A percentile compares a stretch with the other conserved stretches of the same genome.
Conservation (phyloP, 2,329 filamentous ascomycete species). For the Diatrype stigma region DNA sequence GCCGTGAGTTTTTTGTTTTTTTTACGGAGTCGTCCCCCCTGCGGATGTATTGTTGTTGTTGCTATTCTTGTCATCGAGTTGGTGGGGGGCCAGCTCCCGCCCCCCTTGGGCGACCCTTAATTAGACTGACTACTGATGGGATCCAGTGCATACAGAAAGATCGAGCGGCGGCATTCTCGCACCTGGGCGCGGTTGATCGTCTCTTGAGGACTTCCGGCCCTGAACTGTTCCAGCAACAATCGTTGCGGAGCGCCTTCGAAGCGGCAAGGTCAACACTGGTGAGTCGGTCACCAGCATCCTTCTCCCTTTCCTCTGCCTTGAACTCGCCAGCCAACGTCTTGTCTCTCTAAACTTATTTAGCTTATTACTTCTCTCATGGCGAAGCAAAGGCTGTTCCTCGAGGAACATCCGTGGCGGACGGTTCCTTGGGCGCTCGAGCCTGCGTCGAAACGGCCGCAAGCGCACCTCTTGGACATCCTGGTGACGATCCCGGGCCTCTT, state of each 20-base stretch:
- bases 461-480: conserved; percentile 12
- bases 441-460: conserved; percentile 11
- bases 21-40: no score
- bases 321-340: not conserved
- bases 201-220: conserved; percentile 12
- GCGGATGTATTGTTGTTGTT: no score
- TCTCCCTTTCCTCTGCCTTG: not conserved
- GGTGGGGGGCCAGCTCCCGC: not conserved
- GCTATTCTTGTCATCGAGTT: not conserved
- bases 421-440: conserved; percentile 12
- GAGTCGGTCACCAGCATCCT: not conserved
- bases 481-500: conserved; percentile 14
- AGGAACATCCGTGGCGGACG: conserved; percentile 10
- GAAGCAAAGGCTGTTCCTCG: conserved; percentile 12
- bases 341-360: conserved; percentile 4
- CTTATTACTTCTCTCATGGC: conserved; percentile 12
- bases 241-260: conserved; percentile 14
- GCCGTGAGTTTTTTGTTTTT: conserved; percentile 8
- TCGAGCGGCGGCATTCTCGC: conserved; percentile 9
- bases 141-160: conserved; percentile 8
- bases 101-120: no score
- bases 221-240: conserved; percentile 12
- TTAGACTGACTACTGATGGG: not conserved
- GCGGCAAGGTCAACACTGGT: conserved; percentile 16
- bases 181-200: conserved; percentile 11